These are phyloP conservation scores for Bipolaris sorokiniana DNA, from an alignment of 2,329 filamentous ascomycete genomes.

Conservation along the genomic window DNA sequence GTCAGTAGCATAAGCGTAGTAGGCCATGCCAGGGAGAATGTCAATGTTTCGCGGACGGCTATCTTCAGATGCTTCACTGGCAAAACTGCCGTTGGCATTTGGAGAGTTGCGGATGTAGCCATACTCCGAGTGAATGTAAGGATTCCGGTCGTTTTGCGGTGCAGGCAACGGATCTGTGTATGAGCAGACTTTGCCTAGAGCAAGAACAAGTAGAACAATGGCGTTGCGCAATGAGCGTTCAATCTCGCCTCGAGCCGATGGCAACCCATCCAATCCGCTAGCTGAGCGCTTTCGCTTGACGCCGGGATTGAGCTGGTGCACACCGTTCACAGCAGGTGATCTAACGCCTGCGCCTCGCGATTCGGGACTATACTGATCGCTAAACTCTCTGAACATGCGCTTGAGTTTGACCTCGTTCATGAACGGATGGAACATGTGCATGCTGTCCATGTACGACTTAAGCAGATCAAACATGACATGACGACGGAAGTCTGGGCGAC, in stretches of 20 bases:
- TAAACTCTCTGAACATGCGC: conserved; percentile 59
- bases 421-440: conserved; percentile 70
- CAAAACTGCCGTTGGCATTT: conserved; percentile 46
- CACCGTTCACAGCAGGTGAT: conserved; percentile 31
- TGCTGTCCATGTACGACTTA: conserved; percentile 63
- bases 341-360: conserved; percentile 22
- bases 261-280: conserved; percentile 35
- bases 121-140: conserved; percentile 26
- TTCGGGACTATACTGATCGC: conserved; percentile 44
- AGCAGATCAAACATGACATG: conserved; percentile 59
- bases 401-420: conserved; percentile 61
- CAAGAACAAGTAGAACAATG: conserved; percentile 80
- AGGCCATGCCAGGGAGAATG: conserved; percentile 84
- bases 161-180: conserved; percentile 57
- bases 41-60: conserved; percentile 70
- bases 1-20: conserved; percentile 84
- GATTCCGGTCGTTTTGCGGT: conserved; percentile 59
- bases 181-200: conserved; percentile 81
- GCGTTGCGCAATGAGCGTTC: conserved; percentile 64
- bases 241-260: conserved; percentile 31
- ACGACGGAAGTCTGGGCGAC: conserved; percentile 60
- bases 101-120: conserved; percentile 45
- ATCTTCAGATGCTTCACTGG: conserved; percentile 34
- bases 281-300: conserved; percentile 47
- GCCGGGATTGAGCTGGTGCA: conserved; percentile 32